Percentiles rank a stretch among this genome's conserved stretches.
These are phyloP conservation scores for Exophiala lecanii-corni DNA, from an alignment of 2,329 filamentous ascomycete genomes.

Conservation along the genomic window DNA sequence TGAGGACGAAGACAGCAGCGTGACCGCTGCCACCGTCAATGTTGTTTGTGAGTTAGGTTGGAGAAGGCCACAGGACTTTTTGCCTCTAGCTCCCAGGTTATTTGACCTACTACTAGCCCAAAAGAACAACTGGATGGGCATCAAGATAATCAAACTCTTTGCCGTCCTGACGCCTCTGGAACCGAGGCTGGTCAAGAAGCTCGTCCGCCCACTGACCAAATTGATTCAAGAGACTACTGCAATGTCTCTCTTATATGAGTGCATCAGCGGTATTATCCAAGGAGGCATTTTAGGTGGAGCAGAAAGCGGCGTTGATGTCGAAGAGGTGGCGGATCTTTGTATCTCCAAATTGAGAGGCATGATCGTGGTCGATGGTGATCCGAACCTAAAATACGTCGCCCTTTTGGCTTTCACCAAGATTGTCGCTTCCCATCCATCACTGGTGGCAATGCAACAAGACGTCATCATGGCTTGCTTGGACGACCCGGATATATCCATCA, in stretches of 20 bases:
- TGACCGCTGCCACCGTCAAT: constrained; percentile 93
- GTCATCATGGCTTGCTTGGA: constrained; percentile 96
- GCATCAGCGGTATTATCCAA: constrained; percentile 96
- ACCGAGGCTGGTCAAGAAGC: constrained; percentile 82
- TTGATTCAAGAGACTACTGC: constrained; percentile 92
- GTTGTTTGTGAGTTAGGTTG: constrained; percentile 94
- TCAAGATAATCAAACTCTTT: constrained; percentile 99
- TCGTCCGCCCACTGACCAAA: constrained; percentile 83
- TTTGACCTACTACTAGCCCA: constrained; percentile 90
- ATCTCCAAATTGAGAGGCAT: constrained; percentile 90
- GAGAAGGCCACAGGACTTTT: constrained; percentile 87
- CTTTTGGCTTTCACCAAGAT: constrained; percentile 94
- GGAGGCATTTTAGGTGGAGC: constrained; percentile 84
- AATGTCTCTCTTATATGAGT: constrained; percentile 98
- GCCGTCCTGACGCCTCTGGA: constrained; percentile 90
- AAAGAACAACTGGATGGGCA: constrained; percentile 99
- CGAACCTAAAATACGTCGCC: constrained; percentile 96
- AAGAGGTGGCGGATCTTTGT: constrained; percentile 88
- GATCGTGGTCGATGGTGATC: constrained; percentile 88
- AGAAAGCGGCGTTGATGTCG: constrained; percentile 73
- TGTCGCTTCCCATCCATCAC: constrained; percentile 76
- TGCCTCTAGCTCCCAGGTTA: constrained; percentile 82
- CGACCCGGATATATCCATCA: constrained; percentile 91
- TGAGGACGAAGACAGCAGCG: constrained; percentile 81
- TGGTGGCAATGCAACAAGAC: constrained; percentile 90